Evolutionary conservation across 2,329 filamentous ascomycete genomes (phyloP).

Genomic region (Colletotrichum viniferum): DNA sequence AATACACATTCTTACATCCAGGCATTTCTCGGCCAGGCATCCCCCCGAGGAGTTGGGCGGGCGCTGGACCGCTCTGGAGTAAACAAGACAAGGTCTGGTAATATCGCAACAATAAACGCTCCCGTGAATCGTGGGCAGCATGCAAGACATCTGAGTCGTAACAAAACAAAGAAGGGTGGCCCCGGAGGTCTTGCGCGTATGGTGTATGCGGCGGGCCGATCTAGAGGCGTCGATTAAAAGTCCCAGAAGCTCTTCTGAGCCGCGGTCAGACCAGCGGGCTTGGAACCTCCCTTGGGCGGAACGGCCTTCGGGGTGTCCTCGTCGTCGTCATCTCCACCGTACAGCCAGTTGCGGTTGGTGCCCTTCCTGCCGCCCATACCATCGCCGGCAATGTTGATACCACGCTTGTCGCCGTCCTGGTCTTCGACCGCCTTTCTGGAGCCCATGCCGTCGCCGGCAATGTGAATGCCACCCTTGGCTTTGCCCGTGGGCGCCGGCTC

Average conservation of each 20-base stretch:
- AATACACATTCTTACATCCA: slow-evolving; percentile 3
- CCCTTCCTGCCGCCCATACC: slow-evolving; percentile 70
- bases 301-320: slow-evolving; percentile 35
- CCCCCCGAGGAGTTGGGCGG: neutral
- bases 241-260: slow-evolving; percentile 52
- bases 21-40: neutral
- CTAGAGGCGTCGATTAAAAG: slow-evolving; percentile 35
- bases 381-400: slow-evolving; percentile 59
- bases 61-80: neutral
- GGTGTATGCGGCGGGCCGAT: neutral
- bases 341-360: slow-evolving; percentile 61
- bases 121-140: slow-evolving; percentile 38
- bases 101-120: slow-evolving; percentile 10
- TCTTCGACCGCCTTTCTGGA: slow-evolving; percentile 49
- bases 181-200: neutral
- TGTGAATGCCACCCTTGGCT: slow-evolving; percentile 38
- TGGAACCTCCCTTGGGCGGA: slow-evolving; percentile 37
- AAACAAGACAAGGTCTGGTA: slow-evolving; percentile 14
- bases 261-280: slow-evolving; percentile 30
- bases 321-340: slow-evolving; percentile 56
- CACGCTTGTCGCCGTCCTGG: slow-evolving; percentile 33
- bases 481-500: slow-evolving; percentile 12
- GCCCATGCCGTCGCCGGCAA: slow-evolving; percentile 71
- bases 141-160: slow-evolving; percentile 33
- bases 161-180: slow-evolving; percentile 19